Evolutionary conservation across 2,329 filamentous ascomycete species (phyloP), one percentile per base, ranked within the genome.

Genomic region (Talaromyces piceae): DNA sequence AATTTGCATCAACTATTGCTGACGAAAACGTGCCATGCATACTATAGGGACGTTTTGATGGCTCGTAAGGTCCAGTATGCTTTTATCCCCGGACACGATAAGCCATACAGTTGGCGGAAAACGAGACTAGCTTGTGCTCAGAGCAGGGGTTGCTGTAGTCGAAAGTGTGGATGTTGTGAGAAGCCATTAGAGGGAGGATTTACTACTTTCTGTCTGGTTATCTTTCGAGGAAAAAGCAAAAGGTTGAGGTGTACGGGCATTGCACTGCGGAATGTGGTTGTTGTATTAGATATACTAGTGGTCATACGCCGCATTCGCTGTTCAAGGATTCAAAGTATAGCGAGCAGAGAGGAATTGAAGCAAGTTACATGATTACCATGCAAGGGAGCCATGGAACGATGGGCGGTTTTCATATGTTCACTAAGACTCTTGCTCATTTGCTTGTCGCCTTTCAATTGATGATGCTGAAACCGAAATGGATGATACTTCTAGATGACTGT

Each of bases 161-260:
- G 48, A 50, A 23, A 50, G 30, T 45, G 48, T 50, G 30, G 41
- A 26, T 50, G 41, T 16, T 50, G 48, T 23, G 48, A 50, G 48
- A 41, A 39, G n/a, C 48, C 30, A 27, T 41, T 50, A 25, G 22
- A 39, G 28, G n/a, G 37, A n/a, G n/a, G n/a, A n/a, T n/a, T 20
- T 50, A 48, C 12, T 39, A 45, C 9, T 9, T 26, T 11, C 41
- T 31, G 20, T 41, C 48, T 27, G 48, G 48, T 7, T 37, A 16
- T 16, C 25, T 50, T 37, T 25, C 20, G 13, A 41, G 18, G n/a
- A 22, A 6, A 7, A 37, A 22, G 22, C 31, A 30, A 28, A 47
- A 47, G n/a, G 16, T 47, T 47, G 12, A 33, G 16, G 13, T 37
- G 27, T 31, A 47, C 25, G 45, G 45, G 6, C 45, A 47, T 47